Evolutionary conservation across 352 stramenopile species (phyloP).

Genomic region (Phytophthora rubi): DNA sequence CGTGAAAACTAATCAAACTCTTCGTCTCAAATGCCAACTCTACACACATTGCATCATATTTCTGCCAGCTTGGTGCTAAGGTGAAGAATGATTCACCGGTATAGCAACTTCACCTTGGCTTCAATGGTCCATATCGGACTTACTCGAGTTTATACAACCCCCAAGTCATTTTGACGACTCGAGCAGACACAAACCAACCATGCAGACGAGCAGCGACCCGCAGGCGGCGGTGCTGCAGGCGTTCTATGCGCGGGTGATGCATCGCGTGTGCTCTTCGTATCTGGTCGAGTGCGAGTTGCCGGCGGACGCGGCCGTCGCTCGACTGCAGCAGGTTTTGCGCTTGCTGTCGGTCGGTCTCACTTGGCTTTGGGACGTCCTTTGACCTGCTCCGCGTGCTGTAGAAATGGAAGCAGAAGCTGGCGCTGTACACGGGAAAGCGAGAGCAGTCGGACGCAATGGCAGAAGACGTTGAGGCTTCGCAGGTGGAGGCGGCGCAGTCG

Average conservation of each 20-base stretch:
- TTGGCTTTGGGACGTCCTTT: not conserved
- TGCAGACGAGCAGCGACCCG: not conserved
- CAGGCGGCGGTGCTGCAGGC: conserved; percentile 40
- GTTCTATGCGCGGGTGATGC: conserved; percentile 69
- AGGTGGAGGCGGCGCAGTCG: not conserved
- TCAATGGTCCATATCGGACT: conserved; percentile 20
- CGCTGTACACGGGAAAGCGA: conserved; percentile 41
- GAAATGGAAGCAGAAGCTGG: conserved; percentile 52
- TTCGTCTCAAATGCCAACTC: not conserved
- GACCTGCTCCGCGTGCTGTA: conserved; percentile 17
- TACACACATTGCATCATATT: not conserved
- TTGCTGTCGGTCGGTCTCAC: not conserved
- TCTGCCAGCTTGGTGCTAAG: too few relatives aligned
- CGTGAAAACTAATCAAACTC: conserved; percentile 7
- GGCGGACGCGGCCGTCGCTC: conserved; percentile 18
- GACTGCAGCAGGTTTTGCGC: conserved; percentile 38
- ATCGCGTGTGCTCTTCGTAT: conserved; percentile 59
- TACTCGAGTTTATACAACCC: conserved; percentile 12
- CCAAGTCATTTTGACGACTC: conserved; percentile 1
- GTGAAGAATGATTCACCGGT: not conserved
- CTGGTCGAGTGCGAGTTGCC: conserved; percentile 29
- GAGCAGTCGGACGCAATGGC: not conserved
- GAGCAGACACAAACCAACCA: not conserved
- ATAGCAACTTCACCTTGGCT: not conserved
- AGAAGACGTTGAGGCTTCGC: conserved; percentile 5